A percentile compares a stretch with the other conserved stretches of the same genome.
phyloP scores from a whole-genome alignment of 495 filamentous ascomycete species.

The Chaetomium fimeti region DNA sequence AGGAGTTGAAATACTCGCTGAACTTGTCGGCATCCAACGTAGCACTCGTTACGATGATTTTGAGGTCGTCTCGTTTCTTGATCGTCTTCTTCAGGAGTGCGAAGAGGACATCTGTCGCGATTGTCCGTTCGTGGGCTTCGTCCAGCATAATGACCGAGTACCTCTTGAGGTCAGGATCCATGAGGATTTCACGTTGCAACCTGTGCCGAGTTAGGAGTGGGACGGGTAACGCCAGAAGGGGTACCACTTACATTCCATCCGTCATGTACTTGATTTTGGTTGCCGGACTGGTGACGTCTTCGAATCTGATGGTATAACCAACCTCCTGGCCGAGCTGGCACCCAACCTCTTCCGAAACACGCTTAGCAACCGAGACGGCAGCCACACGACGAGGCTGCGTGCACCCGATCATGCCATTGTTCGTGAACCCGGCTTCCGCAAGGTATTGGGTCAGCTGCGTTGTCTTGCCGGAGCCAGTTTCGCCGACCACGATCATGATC shows the following conservation, averaged over 20 bases:
- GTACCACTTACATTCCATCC: conserved; percentile 69
- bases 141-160: conserved; percentile 99
- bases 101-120: conserved; percentile 93
- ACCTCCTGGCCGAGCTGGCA: conserved; percentile 89
- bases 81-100: conserved; percentile 92
- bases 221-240: background rate
- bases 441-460: conserved; percentile 95
- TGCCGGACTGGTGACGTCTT: conserved; percentile 84
- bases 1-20: conserved; percentile 88
- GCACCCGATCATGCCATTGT: conserved; percentile 91
- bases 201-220: conserved; percentile 6
- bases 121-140: conserved; percentile 96
- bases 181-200: conserved; percentile 86
- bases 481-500: conserved; percentile 91
- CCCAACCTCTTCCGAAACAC: conserved; percentile 95
- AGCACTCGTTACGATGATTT: conserved; percentile 92
- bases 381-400: conserved; percentile 97
- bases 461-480: conserved; percentile 97
- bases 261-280: conserved; percentile 99
- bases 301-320: conserved; percentile 96
- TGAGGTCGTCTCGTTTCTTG: conserved; percentile 79
- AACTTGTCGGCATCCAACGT: conserved; percentile 98
- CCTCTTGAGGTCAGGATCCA: conserved; percentile 80
- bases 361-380: conserved; percentile 94
- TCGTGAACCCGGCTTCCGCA: conserved; percentile 85